Evolutionary conservation across 179 eudicot species (phyloP), one percentile per base, ranked within the genome.

Genomic region (Carnegiea gigantea): DNA sequence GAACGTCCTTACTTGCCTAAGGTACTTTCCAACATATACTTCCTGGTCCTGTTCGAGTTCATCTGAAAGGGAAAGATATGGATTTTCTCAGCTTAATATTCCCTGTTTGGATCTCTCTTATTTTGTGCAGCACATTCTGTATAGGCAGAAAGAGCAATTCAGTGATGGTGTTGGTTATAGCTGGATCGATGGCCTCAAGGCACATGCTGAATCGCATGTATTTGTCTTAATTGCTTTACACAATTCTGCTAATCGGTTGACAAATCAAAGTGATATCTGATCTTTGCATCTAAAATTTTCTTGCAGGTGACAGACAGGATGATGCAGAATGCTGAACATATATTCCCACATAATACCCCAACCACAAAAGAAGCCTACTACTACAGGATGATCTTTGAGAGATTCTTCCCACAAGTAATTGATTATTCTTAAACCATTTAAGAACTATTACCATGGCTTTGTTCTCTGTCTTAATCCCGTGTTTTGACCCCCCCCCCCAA

Each of bases 81-180:
- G 77, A 73, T 65, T 36, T 79, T 49, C 59, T 65, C 13, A 51
- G 48, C 62, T 20, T 57, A 4, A 18, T 28, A 60, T 36, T 70
- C 23, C 23, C 26, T 14, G 23, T 40, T 30, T 64, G 53, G 33
- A 4, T 38, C 15, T 11, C 38, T 73, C 0, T 75, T 84, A 30
- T 5, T 67, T 73, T 70, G 79, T 83, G 80, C 82, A 95, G 98
- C 97, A 95, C 84, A 95, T 95, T 80, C 83, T 95, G 75, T 93
- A 95, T 75, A 86, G 98, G 89, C 98, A 95, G 77, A 95, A 95
- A 82, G 98, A 95, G 83, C 98, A 95, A 82, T 93, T 95, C 85
- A 95, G 98, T 84, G 98, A 95, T 78, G 98, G 98, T 43, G 98
- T 95, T 24, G 98, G 98, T 30, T 95, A 95, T 78, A 95, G 93